Percentiles rank a stretch among this genome's conserved stretches.
Conservation (phyloP, 768 basidiomycete genomes). For the Xerocomellus chrysenteron region DNA sequence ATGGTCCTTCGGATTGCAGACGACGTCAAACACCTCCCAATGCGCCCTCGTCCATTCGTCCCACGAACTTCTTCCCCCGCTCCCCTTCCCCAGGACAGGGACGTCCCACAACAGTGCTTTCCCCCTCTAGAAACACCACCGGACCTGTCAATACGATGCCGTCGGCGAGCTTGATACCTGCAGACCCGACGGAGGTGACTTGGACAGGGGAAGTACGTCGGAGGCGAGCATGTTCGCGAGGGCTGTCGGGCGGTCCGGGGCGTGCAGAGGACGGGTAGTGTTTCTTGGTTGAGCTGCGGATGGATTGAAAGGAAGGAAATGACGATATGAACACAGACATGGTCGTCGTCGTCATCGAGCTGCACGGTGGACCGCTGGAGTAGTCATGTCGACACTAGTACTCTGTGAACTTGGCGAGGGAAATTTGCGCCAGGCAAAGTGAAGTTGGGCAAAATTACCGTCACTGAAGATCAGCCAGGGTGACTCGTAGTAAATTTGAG, state of each 20-base stretch:
- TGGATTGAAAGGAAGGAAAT: not conserved
- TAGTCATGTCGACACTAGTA: not conserved
- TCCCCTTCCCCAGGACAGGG: slow-evolving; percentile 29
- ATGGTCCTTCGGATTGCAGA: slow-evolving; percentile 22
- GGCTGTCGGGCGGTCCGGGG: slow-evolving; percentile 26
- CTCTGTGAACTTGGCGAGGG: too few species aligned
- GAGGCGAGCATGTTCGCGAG: slow-evolving; percentile 75
- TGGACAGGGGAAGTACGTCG: slow-evolving; percentile 66
- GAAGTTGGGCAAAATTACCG: too few species aligned
- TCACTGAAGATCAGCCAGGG: too few species aligned
- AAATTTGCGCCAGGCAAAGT: too few species aligned
- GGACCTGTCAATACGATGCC: slow-evolving; percentile 76
- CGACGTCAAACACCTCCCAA: slow-evolving; percentile 78
- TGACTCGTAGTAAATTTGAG: too few species aligned
- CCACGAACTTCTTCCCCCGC: slow-evolving; percentile 42
- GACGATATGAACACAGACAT: not conserved
- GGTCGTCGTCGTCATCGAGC: not conserved
- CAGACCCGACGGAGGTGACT: slow-evolving; percentile 60
- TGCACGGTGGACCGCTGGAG: not conserved
- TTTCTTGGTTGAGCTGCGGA: not conserved
- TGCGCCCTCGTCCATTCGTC: slow-evolving; percentile 69
- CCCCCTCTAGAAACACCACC: slow-evolving; percentile 81
- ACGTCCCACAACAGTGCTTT: slow-evolving; percentile 92
- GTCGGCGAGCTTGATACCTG: slow-evolving; percentile 71
- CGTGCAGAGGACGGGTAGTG: slow-evolving; percentile 1